A percentile compares a stretch with the other conserved stretches of the same genome.
phyloP scores from a whole-genome alignment of 768 basidiomycete species.

The Suillus brevipes region DNA sequence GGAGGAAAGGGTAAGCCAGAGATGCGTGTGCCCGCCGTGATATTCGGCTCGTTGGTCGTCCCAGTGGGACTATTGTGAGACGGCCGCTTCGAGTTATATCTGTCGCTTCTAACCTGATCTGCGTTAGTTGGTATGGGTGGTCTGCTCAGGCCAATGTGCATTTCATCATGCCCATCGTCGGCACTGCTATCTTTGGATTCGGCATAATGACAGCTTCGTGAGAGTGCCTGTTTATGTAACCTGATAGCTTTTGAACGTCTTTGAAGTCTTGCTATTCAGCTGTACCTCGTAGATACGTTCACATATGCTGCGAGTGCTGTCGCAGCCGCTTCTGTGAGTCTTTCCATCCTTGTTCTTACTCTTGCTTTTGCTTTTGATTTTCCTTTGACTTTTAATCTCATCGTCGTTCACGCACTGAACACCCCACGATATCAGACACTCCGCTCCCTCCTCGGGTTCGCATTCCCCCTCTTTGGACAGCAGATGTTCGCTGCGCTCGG shows the following conservation, averaged over 20 bases:
- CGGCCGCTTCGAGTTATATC: background rate
- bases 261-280: constrained; percentile 57
- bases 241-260: constrained; percentile 2
- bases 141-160: constrained; percentile 65
- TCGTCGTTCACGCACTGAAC: background rate
- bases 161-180: constrained; percentile 77
- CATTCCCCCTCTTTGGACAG: background rate
- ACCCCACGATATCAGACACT: background rate
- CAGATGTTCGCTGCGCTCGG: background rate
- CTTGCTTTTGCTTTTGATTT: too few species aligned
- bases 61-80: constrained; percentile 71
- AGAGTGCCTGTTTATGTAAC: constrained; percentile 23
- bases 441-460: background rate
- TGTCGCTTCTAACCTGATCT: constrained; percentile 2
- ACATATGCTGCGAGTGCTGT: constrained; percentile 65
- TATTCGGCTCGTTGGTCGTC: constrained; percentile 62
- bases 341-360: background rate
- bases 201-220: constrained; percentile 63
- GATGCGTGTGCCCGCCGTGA: constrained; percentile 43
- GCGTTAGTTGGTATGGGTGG: constrained; percentile 76
- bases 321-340: constrained; percentile 57
- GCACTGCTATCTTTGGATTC: constrained; percentile 59
- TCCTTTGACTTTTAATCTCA: background rate
- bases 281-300: constrained; percentile 74
- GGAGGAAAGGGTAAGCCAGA: constrained; percentile 71